These are phyloP conservation scores for Talaromyces thailandensis DNA, from an alignment of 495 filamentous ascomycete genomes.

Conservation along the genomic window DNA sequence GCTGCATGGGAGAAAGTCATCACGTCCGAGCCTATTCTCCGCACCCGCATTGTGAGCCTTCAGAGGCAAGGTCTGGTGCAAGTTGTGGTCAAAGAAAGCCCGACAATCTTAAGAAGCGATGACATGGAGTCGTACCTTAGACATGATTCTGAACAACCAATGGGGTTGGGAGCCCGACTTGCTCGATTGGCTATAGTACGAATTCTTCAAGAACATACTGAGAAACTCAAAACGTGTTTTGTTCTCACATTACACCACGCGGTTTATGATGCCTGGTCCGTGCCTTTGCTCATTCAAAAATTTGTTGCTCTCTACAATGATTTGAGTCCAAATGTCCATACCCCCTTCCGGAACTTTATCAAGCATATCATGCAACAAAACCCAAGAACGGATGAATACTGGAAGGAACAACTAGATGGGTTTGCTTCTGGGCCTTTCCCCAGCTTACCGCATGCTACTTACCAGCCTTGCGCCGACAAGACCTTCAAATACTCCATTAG, in stretches of 20 bases:
- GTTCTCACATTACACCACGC: background rate
- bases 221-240: conserved; percentile 10
- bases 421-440: too few species aligned
- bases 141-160: background rate
- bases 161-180: conserved; percentile 35
- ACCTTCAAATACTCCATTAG: background rate
- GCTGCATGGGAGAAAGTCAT: conserved; percentile 30
- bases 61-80: conserved; percentile 35
- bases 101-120: conserved; percentile 17
- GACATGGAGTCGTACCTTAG: background rate
- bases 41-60: conserved; percentile 29
- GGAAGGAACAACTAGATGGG: too few species aligned
- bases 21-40: conserved; percentile 26
- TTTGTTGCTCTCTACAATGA: too few species aligned
- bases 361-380: too few species aligned
- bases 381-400: too few species aligned
- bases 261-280: background rate
- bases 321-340: too few species aligned
- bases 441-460: background rate
- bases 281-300: too few species aligned
- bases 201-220: too few species aligned
- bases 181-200: conserved; percentile 28
- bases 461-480: background rate
- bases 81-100: conserved; percentile 34
- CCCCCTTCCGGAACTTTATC: too few species aligned